Evolutionary conservation across 352 stramenopile genomes (phyloP), one percentile per base, ranked within the genome.

Genomic region (Saprolegnia diclina): DNA sequence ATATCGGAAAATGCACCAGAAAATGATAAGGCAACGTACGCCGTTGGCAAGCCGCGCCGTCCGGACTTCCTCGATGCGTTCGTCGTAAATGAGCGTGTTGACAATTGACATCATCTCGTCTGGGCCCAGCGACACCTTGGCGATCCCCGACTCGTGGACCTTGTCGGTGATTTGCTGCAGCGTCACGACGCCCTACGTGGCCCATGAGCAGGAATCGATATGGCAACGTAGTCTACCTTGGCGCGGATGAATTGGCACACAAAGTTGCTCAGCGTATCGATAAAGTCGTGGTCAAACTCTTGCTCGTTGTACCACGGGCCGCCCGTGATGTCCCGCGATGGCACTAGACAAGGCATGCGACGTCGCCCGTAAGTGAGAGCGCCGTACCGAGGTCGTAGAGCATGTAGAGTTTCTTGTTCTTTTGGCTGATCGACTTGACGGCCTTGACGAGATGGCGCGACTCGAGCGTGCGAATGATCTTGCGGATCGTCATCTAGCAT

Each of bases 361-460:
- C 19, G 14, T 45, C 35, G n/a, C n/a, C n/a, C n/a, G n/a, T n/a
- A n/a, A n/a, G n/a, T n/a, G 54, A 68, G 5, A 18, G n/a, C 53
- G 35, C 72, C 64, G 54, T 77, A 95, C 87, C 86, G 56, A 98
- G 79, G 64, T 98, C 91, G 71, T 91, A 98, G 3, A 97, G 82
- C 93, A 99, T 99, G 80, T 99, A 99, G 0, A 99, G 79, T 76
- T 99, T 99, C 81, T 99, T 99, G 69, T 97, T 98, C 81, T 99
- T 99, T 82, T 95, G 98, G 53, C 91, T 98, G 48, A 99, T 98
- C 10, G 94, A 98, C 77, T 99, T 99, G 77, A 99, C 95, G 61
- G 95, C 96, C 84, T 99, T 99, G 80, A 99, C 97, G 5, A 99
- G 80, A 72, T 91, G 87, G 13, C 97, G 89, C 63, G 86, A 91